These are phyloP conservation scores for Cladosporium sphaerospermum DNA, from an alignment of 2,329 filamentous ascomycete species.

Conservation along the genomic window DNA sequence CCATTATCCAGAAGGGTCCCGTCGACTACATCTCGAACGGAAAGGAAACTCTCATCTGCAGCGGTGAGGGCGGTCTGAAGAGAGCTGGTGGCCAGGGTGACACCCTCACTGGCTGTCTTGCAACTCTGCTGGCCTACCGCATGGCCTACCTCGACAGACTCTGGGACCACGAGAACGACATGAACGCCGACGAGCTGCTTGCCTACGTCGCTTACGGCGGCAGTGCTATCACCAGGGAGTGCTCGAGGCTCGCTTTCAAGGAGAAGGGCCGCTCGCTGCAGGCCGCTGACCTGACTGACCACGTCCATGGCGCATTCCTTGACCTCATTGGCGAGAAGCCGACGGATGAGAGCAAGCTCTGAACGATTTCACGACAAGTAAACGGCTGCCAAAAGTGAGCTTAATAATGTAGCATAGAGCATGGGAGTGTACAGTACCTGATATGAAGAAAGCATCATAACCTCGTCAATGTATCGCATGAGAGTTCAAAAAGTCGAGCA, in stretches of 20 bases:
- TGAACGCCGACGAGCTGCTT: slow-evolving; percentile 56
- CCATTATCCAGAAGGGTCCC: slow-evolving; percentile 81
- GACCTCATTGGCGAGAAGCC: slow-evolving; percentile 66
- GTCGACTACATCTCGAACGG: slow-evolving; percentile 82
- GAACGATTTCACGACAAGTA: neutral
- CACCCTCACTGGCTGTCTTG: slow-evolving; percentile 83
- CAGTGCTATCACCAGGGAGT: slow-evolving; percentile 81
- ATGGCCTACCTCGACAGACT: slow-evolving; percentile 77
- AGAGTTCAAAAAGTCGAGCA: slow-evolving; percentile 13
- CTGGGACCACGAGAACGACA: slow-evolving; percentile 58
- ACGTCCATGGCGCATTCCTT: slow-evolving; percentile 77
- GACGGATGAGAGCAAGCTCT: slow-evolving; percentile 22
- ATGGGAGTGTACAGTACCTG: slow-evolving; percentile 10
- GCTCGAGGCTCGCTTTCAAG: slow-evolving; percentile 77
- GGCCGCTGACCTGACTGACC: slow-evolving; percentile 85
- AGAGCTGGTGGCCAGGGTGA: slow-evolving; percentile 92
- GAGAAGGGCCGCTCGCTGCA: slow-evolving; percentile 84
- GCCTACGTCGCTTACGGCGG: slow-evolving; percentile 80
- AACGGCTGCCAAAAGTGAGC: slow-evolving; percentile 5
- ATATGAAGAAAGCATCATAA: too few species aligned
- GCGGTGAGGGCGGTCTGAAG: slow-evolving; percentile 77
- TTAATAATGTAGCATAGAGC: slow-evolving; percentile 8
- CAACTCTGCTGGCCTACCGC: slow-evolving; percentile 82
- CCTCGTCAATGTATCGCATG: neutral
- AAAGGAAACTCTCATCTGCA: slow-evolving; percentile 64